Evolutionary conservation across 116 monocot genomes (phyloP), one percentile per base, ranked within the genome.

Genomic region (Iris pallida): DNA sequence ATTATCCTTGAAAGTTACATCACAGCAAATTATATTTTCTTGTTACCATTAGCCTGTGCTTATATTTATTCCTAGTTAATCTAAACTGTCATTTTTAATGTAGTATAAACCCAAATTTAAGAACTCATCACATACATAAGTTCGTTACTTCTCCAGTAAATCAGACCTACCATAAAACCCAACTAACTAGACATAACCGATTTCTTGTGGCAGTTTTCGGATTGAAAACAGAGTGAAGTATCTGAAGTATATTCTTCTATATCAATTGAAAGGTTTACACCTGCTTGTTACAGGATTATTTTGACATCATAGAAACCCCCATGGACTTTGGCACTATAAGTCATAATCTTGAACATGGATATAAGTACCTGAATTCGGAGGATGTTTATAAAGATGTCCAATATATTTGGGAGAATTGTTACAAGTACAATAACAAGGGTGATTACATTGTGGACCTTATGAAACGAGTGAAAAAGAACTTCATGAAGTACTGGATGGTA

Each of bases 311-410:
- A 72, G 84, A 98, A 52, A 86, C 70, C 14, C 97, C 97, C 42
- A 98, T 98, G 97, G 97, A 98, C 76, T 98, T 98, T 82, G 86
- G 97, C 61, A 90, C 92, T 11, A 98, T 98, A 80, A 75, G 85
- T 49, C 64, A 86, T 53, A 59, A 84, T 75, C 80, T 93, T 60
- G 93, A 93, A 78, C 69, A 65, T 70, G 79, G 87, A 16, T 11
- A 15, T 11, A 98, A 98, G 68, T 98, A 98, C 80, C 76, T 80
- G 74, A 90, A 90, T 59, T 98, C 97, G 1, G 78, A 82, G 61
- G 88, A 98, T 75, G 88, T 98, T 53, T 90, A 77, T 64, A 93
- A 79, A 72, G 97, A 92, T 62, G 90, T 98, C 48, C 83, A 93
- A 45, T 81, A 81, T 72, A 98, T 98, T 40, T 98, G 97, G 97